Base-by-base conservation (phyloP, 441 rosid species). In the Corymbia citriodora region DNA sequence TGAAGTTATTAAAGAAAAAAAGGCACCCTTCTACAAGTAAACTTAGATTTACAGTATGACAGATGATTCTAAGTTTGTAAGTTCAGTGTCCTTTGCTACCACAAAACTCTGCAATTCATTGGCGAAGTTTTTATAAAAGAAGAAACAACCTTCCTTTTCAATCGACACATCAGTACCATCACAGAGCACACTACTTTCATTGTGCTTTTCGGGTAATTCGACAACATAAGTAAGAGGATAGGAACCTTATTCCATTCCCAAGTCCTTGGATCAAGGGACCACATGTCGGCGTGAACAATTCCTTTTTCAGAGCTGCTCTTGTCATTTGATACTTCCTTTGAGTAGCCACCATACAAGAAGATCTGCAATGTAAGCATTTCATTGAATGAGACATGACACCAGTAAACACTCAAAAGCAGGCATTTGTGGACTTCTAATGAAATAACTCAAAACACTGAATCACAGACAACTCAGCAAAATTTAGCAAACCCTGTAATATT, bases 221-320 rank as follows among this genome's bases (percentile, higher is more conserved):
- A 79, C 29, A 23, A 18, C 85, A 74, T 48, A 45, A 79, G 52
- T 79, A 40, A 89, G 88, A 53, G 89, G 65, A 89, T 86, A 93
- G 94, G 68, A 91, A 97, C 99, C 98, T 98, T 98, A 94, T 94
- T 98, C 99, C 99, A 98, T 93, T 98, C 99, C 99, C 99, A 97
- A 79, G 98, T 96, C 95, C 95, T 95, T 83, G 99, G 99, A 93
- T 98, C 99, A 90, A 98, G 99, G 53, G 98, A 96, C 99, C 99
- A 98, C 96, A 98, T 92, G 92, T 98, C 99, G 89, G 99, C 93
- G 88, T 98, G 99, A 92, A 98, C 96, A 92, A 92, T 92, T 90
- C 99, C 99, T 94, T 95, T 98, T 95, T 97, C 99, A 55, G 98
- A 95, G 93, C 89, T 90, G 81, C 88, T 94, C 93, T 97, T 97